phyloP scores from a whole-genome alignment of 2,329 filamentous ascomycete species.

The Ophiosphaerella korrae region DNA sequence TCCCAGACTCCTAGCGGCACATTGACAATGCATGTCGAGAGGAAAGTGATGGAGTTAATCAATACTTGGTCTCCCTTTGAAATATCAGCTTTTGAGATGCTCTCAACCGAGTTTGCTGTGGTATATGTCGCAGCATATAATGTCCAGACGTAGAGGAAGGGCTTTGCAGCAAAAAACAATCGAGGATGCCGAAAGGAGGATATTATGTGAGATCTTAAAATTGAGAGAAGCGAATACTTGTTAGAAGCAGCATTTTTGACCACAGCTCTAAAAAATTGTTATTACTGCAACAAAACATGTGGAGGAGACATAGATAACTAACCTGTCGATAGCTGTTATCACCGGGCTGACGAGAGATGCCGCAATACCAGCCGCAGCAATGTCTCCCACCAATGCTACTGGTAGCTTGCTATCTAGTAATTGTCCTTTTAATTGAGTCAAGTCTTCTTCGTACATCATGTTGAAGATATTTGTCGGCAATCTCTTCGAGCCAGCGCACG shows the following conservation, averaged over 20 bases:
- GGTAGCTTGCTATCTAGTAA: conserved; percentile 12
- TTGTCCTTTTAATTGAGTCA: background rate
- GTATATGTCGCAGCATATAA: conserved; percentile 37
- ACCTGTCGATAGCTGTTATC: conserved; percentile 37
- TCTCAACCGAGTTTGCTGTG: conserved; percentile 33
- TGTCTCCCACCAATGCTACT: conserved; percentile 25
- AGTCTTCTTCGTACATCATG: conserved; percentile 18
- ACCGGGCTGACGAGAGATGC: conserved; percentile 31
- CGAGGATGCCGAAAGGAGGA: conserved; percentile 28
- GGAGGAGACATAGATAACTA: background rate
- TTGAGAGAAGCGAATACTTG: conserved; percentile 17
- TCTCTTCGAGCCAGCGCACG: background rate
- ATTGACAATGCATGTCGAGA: conserved; percentile 34
- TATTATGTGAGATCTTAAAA: conserved; percentile 23
- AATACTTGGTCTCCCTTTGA: conserved; percentile 17
- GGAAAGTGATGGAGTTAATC: conserved; percentile 27
- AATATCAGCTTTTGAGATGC: conserved; percentile 14
- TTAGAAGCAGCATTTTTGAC: conserved; percentile 32
- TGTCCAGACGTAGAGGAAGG: conserved; percentile 36
- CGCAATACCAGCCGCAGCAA: conserved; percentile 30
- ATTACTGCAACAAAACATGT: background rate
- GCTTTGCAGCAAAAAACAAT: conserved; percentile 31
- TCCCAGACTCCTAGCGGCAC: conserved; percentile 36
- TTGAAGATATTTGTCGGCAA: background rate
- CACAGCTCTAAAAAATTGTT: conserved; percentile 23